phyloP scores from a whole-genome alignment of 1,284 basidiomycete species.

The Ceratobasidium papillatum region DNA sequence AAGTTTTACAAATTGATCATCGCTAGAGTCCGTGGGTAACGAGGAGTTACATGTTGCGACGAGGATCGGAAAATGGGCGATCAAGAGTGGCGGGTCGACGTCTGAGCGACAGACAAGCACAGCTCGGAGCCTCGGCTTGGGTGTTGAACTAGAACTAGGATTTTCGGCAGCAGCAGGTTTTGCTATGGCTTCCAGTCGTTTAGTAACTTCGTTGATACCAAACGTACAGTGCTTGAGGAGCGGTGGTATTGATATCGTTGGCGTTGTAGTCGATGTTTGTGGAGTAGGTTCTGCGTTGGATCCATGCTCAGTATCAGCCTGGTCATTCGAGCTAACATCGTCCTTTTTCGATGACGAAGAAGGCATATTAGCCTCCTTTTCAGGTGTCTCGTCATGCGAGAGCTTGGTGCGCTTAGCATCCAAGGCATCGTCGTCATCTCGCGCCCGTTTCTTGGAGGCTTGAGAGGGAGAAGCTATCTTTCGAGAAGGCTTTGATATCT shows the following conservation, averaged over 20 bases:
- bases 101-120: constrained; percentile 78
- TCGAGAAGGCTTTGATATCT: constrained; percentile 40
- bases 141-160: constrained; percentile 40
- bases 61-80: constrained; percentile 76
- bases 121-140: constrained; percentile 51
- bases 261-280: background rate
- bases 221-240: constrained; percentile 65
- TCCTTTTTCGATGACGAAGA: background rate
- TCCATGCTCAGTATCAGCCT: background rate
- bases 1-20: constrained; percentile 58
- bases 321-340: background rate
- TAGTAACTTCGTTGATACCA: constrained; percentile 85
- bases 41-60: constrained; percentile 74
- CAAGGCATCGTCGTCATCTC: constrained; percentile 9
- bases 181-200: constrained; percentile 70
- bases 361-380: background rate
- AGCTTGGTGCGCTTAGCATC: constrained; percentile 27
- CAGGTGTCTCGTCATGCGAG: background rate
- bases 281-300: constrained; percentile 30
- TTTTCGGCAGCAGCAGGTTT: background rate
- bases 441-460: constrained; percentile 22
- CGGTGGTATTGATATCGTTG: constrained; percentile 51
- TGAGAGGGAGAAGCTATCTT: constrained; percentile 17
- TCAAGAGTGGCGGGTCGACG: constrained; percentile 72
- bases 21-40: constrained; percentile 43